Percentiles rank a stretch among this genome's conserved stretches.
These are phyloP conservation scores for Aureoboletus auriporus DNA, from an alignment of 768 basidiomycete species.

Conservation along the genomic window DNA sequence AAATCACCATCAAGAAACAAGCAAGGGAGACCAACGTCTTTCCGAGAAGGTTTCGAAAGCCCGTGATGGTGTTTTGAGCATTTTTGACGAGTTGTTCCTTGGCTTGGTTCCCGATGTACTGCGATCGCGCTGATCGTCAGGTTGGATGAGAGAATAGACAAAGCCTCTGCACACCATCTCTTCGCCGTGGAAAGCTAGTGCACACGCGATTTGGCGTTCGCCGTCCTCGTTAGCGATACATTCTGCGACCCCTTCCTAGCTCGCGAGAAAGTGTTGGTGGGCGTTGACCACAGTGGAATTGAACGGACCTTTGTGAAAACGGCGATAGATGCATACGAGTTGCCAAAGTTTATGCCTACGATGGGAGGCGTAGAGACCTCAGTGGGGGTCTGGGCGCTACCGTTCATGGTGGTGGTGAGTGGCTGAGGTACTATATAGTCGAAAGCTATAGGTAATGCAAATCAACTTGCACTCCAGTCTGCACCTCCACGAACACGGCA, in stretches of 20 bases:
- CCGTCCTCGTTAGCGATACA: conserved; percentile 99
- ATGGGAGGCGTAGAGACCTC: conserved; percentile 47
- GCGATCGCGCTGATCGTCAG: conserved; percentile 12
- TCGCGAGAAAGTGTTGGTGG: neutral
- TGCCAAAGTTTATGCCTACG: conserved; percentile 95
- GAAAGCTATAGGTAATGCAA: too few species aligned
- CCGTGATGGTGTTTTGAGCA: conserved; percentile 88
- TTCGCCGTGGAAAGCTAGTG: conserved; percentile 86
- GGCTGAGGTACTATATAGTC: too few species aligned
- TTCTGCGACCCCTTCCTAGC: conserved; percentile 83
- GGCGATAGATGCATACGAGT: conserved; percentile 92
- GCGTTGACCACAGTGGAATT: neutral
- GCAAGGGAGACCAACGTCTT: conserved; percentile 61
- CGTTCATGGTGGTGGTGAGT: conserved; percentile 42
- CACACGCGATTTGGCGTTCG: conserved; percentile 95
- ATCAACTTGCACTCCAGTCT: too few species aligned
- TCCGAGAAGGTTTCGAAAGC: conserved; percentile 90
- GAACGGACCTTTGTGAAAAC: conserved; percentile 83
- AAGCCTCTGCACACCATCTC: conserved; percentile 64
- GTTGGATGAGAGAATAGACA: neutral
- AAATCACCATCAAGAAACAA: neutral
- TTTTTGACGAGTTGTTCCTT: conserved; percentile 95
- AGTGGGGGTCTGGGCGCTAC: conserved; percentile 43
- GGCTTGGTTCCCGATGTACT: conserved; percentile 97
- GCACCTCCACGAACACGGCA: too few species aligned